A percentile compares a stretch with the other conserved stretches of the same genome.
Conservation (phyloP, 768 basidiomycete species). For the Lactarius psammicola region DNA sequence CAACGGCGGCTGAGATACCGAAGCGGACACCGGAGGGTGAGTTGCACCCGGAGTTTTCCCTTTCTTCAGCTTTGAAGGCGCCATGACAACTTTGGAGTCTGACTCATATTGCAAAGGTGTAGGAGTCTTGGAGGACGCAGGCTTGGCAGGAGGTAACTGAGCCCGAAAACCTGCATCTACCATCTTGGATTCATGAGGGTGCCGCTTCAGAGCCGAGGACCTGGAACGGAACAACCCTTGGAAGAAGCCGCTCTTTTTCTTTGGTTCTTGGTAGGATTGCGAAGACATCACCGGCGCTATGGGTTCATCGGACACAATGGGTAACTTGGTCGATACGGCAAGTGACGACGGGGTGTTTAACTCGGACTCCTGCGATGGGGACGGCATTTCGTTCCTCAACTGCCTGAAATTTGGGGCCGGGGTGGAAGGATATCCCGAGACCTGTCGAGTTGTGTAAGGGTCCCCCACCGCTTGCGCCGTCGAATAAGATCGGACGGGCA, state of each 20-base stretch:
- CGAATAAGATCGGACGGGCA: conserved; percentile 23
- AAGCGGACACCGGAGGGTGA: background rate
- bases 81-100: conserved; percentile 13
- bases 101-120: conserved; percentile 21
- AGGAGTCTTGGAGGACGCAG: conserved; percentile 7
- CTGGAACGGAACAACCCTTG: conserved; percentile 29
- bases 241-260: conserved; percentile 29
- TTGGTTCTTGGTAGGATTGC: conserved; percentile 28
- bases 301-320: conserved; percentile 23
- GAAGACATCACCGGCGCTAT: conserved; percentile 22
- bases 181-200: conserved; percentile 3
- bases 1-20: background rate
- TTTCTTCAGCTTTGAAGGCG: conserved; percentile 19
- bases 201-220: conserved; percentile 25
- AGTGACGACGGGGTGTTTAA: conserved; percentile 30
- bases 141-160: conserved; percentile 16
- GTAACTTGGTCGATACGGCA: conserved; percentile 25
- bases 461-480: conserved; percentile 19
- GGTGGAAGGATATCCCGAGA: conserved; percentile 23
- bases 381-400: conserved; percentile 21
- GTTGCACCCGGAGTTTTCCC: background rate
- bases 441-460: conserved; percentile 4
- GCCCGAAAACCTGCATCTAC: conserved; percentile 14
- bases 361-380: conserved; percentile 28
- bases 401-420: conserved; percentile 10